A percentile compares a stretch with the other conserved stretches of the same genome.
Conservation (phyloP, 768 basidiomycete species). For the Lentinula sp. region DNA sequence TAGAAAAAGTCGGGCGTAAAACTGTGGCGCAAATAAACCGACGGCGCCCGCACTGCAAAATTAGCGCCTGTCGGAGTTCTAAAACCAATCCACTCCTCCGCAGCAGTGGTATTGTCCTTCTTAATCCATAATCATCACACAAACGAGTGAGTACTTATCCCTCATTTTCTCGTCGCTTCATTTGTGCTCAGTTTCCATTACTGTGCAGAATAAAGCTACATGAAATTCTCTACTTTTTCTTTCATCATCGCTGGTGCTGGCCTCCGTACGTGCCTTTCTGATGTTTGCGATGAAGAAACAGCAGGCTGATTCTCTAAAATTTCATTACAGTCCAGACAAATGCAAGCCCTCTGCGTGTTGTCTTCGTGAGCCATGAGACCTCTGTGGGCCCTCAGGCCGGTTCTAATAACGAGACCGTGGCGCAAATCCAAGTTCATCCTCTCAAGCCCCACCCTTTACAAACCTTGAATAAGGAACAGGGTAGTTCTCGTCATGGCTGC, state of each 20-base stretch:
- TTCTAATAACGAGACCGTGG: not conserved
- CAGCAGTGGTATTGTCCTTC: not conserved
- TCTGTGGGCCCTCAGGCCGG: not conserved
- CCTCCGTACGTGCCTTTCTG: not conserved
- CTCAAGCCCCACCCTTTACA: not conserved
- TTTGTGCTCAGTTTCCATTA: not conserved
- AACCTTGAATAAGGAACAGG: too few species aligned
- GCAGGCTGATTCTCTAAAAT: not conserved
- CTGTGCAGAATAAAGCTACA: not conserved
- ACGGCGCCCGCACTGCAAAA: not conserved
- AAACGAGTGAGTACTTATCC: not conserved
- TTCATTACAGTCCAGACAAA: not conserved
- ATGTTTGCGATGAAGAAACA: not conserved
- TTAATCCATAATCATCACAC: not conserved
- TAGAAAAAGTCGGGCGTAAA: too few species aligned
- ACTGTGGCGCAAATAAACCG: not conserved
- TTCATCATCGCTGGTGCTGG: slow-evolving; percentile 3
- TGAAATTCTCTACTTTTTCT: not conserved
- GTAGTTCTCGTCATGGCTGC: not conserved
- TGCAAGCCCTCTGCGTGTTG: slow-evolving; percentile 6
- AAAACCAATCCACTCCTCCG: not conserved
- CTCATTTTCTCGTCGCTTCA: not conserved
- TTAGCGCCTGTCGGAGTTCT: not conserved
- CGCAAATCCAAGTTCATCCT: not conserved
- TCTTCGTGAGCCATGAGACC: not conserved